phyloP scores from a whole-genome alignment of 257 asterid genomes.

The Hygrophila difformis region DNA sequence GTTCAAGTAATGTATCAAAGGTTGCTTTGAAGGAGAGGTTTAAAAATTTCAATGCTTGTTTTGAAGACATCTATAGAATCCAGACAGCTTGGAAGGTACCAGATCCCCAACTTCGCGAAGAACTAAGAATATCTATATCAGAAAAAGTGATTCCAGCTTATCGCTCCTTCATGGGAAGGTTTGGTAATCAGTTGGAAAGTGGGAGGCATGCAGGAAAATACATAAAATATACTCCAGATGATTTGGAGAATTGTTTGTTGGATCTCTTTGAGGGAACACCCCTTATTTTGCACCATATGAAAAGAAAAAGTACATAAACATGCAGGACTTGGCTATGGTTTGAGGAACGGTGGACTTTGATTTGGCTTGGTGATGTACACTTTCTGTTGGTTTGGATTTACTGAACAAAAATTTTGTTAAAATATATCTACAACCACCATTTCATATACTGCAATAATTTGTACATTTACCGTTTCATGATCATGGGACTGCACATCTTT shows the following conservation, averaged over 20 bases:
- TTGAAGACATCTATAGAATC: conserved; percentile 71
- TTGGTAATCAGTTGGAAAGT: conserved; percentile 71
- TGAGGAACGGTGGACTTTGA: too few species aligned
- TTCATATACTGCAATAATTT: too few species aligned
- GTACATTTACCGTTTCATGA: too few species aligned
- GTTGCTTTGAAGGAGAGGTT: conserved; percentile 76
- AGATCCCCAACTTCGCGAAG: conserved; percentile 90
- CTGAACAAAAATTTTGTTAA: too few species aligned
- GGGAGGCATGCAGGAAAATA: conserved; percentile 80
- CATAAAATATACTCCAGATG: conserved; percentile 74
- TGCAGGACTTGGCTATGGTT: conserved; percentile 32
- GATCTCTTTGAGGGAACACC: conserved; percentile 90
- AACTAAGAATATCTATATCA: conserved; percentile 83
- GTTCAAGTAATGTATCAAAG: conserved; percentile 70
- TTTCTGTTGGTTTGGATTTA: too few species aligned
- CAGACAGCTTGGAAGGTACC: conserved; percentile 96
- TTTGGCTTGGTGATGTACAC: too few species aligned
- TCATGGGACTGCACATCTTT: too few species aligned
- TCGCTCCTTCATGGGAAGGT: conserved; percentile 81
- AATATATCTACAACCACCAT: too few species aligned
- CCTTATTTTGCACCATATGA: conserved; percentile 69
- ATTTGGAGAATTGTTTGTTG: conserved; percentile 70
- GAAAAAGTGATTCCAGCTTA: conserved; percentile 93
- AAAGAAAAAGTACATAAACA: conserved; percentile 69
- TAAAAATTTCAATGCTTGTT: conserved; percentile 80